Evolutionary conservation across 768 basidiomycete species (phyloP), one percentile per base, ranked within the genome.

Genomic region (Lentinula boryana): DNA sequence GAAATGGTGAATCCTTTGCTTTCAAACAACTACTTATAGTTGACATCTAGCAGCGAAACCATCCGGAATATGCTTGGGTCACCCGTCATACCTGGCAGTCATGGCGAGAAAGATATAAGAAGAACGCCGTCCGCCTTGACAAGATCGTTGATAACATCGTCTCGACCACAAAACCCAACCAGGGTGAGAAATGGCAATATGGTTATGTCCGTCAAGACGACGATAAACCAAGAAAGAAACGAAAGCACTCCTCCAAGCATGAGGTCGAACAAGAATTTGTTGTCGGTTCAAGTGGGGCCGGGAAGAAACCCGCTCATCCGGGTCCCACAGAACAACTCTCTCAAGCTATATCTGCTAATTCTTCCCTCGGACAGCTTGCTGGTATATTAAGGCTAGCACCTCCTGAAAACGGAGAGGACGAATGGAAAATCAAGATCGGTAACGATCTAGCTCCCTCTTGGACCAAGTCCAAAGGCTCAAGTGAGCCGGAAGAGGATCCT

Each of bases 21-120:
- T 9, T 36, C 8, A 59, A 51, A n/a, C 4, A 36, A 18, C 33
- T 13, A n/a, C 13, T 18, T 16, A 5, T 50, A 40, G 16, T 16
- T 41, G 36, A 35, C 16, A 53, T 48, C 21, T 51, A 15, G 8
- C 64, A 91, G 89, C 77, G 76, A 52, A 72, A 73, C 54, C 87
- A 91, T 63, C 86, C 89, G 1, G 88, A 89, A 63, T 91, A 84
- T 66, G 76, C 81, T 0, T 93, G 91, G 91, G 91, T 91, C 18
- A 79, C 76, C 27, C 85, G 90, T 15, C 91, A 93, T 69, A 91
- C 90, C 2, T 93, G 91, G 91, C 89, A 92, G 64, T 93, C 91
- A 15, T 93, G 91, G 91, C 83, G 91, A 31, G 91, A 93, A 68
- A 80, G 91, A 32, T 93, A 93, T 75, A 92, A 93, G 76, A 93